phyloP scores from a whole-genome alignment of 371 early-diverging fungal species.

The Apophysomyces sp. region DNA sequence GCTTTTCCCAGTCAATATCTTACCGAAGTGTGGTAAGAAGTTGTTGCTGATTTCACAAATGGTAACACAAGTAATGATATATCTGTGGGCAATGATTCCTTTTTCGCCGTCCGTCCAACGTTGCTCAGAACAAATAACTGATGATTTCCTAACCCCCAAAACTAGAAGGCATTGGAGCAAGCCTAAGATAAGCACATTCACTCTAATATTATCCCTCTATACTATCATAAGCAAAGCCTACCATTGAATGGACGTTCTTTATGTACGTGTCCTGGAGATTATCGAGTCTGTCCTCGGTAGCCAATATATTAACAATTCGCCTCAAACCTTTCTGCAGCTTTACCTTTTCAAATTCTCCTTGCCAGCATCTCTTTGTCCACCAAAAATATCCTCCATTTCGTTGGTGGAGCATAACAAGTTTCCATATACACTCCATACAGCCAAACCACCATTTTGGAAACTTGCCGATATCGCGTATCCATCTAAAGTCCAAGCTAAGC shows the following conservation, averaged over 20 bases:
- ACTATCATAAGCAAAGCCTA: conserved; percentile 23
- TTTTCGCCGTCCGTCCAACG: neutral
- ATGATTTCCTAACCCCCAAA: conserved; percentile 77
- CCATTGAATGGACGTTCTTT: conserved; percentile 58
- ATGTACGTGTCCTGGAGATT: conserved; percentile 57
- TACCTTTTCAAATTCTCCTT: conserved; percentile 6
- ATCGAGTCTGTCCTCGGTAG: conserved; percentile 3
- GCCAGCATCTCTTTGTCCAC: conserved; percentile 9
- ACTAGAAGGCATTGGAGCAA: conserved; percentile 36
- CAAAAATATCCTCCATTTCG: conserved; percentile 36
- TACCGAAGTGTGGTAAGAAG: conserved; percentile 59
- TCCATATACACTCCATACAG: conserved; percentile 84
- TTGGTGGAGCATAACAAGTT: conserved; percentile 60
- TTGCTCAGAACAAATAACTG: conserved; percentile 59
- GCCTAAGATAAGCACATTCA: neutral
- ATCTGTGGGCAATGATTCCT: conserved; percentile 3
- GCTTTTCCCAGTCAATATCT: conserved; percentile 3
- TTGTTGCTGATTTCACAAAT: conserved; percentile 68
- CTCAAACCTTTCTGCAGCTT: neutral
- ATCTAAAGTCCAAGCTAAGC: conserved; percentile 75
- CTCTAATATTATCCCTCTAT: neutral
- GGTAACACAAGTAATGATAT: conserved; percentile 62
- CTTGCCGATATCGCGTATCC: conserved; percentile 78
- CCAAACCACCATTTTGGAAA: conserved; percentile 62
- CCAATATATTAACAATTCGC: neutral